Evolutionary conservation across 495 filamentous ascomycete species (phyloP).

Genomic region (Daldinia concentrica): DNA sequence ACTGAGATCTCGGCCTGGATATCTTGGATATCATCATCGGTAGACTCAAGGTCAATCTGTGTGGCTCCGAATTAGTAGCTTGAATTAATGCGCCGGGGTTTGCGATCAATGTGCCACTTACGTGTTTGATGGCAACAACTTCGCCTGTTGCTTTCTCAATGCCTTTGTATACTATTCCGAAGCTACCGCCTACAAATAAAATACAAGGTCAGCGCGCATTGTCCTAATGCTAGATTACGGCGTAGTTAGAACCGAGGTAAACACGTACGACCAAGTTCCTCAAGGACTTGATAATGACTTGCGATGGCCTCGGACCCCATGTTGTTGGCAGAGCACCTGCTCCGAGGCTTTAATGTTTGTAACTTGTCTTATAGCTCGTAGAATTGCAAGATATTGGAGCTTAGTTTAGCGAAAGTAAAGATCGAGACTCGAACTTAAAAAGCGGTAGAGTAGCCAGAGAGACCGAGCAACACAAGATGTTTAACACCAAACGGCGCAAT

Average conservation of each 20-base stretch:
- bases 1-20: conserved; percentile 98
- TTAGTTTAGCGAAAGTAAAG: conserved; percentile 10
- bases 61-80: conserved; percentile 31
- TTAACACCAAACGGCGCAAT: conserved; percentile 6
- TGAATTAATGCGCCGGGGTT: conserved; percentile 9
- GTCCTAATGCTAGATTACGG: background rate
- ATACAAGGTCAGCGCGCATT: conserved; percentile 24
- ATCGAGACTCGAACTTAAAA: background rate
- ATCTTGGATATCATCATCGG: conserved; percentile 96
- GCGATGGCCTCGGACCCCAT: conserved; percentile 75
- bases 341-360: background rate
- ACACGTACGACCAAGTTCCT: conserved; percentile 88
- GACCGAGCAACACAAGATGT: background rate
- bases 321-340: conserved; percentile 14
- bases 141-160: conserved; percentile 86
- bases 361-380: background rate
- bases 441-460: conserved; percentile 11
- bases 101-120: conserved; percentile 52
- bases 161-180: conserved; percentile 96
- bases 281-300: conserved; percentile 84
- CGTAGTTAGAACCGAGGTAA: conserved; percentile 8
- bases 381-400: background rate
- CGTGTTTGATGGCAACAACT: conserved; percentile 91
- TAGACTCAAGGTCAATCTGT: conserved; percentile 97
- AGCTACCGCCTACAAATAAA: conserved; percentile 79